Evolutionary conservation across 2,329 filamentous ascomycete genomes (phyloP), one percentile per base, ranked within the genome.

Genomic region (Aaosphaeria arxii): DNA sequence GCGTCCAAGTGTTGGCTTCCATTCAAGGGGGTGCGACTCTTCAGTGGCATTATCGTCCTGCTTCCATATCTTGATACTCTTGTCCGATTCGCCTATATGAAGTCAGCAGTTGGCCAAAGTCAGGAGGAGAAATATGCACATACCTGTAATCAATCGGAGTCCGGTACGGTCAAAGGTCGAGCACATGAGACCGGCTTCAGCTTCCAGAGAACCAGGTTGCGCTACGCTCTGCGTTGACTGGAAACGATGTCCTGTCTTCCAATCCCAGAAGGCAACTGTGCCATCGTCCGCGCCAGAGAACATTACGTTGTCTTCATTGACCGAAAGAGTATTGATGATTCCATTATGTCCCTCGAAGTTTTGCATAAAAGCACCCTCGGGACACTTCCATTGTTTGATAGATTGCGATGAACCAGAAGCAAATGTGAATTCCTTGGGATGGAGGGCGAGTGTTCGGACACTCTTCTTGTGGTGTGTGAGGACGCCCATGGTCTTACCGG

Each of bases 361-460:
- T 71, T 96, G 91, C 94, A 99, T 99, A 68, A 99, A 97, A 11
- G 90, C 90, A 35, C 92, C 95, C 67, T 96, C 91, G 1, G 95
- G 95, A 58, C 91, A 97, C 71, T 97, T 96, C 92, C 94, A 99
- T 74, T 99, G 94, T 77, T 99, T 99, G 74, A 99, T 96, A 67
- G 88, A 91, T 28, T 88, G 88, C 0, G 92, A 91, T 63, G 90
- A 95, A 40, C 88, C 94, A 51, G 84, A 91, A 4, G 94, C 94
- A 67, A 99, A 99, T 0, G 95, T 99, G 67, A 96, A 99, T 71
- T 99, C 94, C 51, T 83, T 84, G 0, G 95, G 94, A 66, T 99
- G 94, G 4, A 87, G 80, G 7, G 89, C 83, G 9, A 99, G 79
- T 3, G 87, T 85, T 44, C 94, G 84, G 7, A 99, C 91, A 48